Conservation (phyloP, 495 filamentous ascomycete species). For the Daldinia caldariorum region DNA sequence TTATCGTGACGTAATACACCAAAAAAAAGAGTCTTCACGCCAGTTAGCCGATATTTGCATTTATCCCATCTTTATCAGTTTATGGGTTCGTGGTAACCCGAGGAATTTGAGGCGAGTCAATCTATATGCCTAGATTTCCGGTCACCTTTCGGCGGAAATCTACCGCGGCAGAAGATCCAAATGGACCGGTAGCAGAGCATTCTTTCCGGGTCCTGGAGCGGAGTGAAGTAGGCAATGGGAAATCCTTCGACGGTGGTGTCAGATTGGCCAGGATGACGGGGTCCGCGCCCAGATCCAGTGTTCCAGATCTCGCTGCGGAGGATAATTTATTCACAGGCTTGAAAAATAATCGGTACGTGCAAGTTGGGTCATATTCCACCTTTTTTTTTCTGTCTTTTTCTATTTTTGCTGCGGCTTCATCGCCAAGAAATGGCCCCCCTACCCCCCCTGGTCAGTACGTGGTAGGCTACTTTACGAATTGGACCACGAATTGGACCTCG, state of each 20-base stretch:
- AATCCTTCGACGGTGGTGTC: conserved; percentile 56
- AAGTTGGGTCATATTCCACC: conserved; percentile 24
- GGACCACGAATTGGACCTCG: not conserved
- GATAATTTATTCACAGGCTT: conserved; percentile 68
- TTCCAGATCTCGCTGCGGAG: conserved; percentile 53
- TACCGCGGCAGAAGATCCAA: conserved; percentile 59
- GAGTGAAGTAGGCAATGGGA: conserved; percentile 50
- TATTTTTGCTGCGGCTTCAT: conserved; percentile 52
- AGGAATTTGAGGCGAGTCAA: conserved; percentile 43
- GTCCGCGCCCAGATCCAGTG: conserved; percentile 37
- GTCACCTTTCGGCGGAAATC: conserved; percentile 63
- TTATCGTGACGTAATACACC: conserved; percentile 15
- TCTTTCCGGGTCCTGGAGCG: conserved; percentile 63
- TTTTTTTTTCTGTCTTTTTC: conserved; percentile 8
- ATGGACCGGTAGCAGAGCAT: conserved; percentile 54
- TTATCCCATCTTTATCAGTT: conserved; percentile 29
- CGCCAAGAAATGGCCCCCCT: conserved; percentile 46
- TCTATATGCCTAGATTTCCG: conserved; percentile 65
- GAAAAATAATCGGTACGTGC: conserved; percentile 63
- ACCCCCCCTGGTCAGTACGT: conserved; percentile 52
- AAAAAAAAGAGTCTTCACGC: conserved; percentile 21
- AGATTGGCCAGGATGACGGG: conserved; percentile 48
- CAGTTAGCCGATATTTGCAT: conserved; percentile 27
- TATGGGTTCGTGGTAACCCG: conserved; percentile 40
- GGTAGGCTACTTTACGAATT: conserved; percentile 38